Conservation (phyloP, 1,284 basidiomycete species). For the Erythrobasidium hasegawianum region DNA sequence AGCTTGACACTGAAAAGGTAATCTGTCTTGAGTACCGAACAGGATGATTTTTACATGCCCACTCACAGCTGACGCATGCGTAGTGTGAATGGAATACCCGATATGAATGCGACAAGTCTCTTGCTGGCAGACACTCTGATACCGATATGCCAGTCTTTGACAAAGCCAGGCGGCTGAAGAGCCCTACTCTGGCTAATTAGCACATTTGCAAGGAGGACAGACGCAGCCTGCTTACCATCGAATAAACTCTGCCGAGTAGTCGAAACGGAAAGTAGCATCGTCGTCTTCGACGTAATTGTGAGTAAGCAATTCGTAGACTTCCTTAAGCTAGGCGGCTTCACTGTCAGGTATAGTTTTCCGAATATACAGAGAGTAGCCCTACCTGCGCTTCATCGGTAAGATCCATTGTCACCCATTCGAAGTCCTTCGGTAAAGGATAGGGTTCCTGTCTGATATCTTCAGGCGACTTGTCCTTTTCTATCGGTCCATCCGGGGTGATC, state of each 20-base stretch:
- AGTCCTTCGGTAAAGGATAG: slow-evolving; percentile 83
- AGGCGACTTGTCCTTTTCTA: slow-evolving; percentile 73
- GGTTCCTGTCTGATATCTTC: slow-evolving; percentile 82
- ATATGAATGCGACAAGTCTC: slow-evolving; percentile 97
- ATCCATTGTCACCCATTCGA: slow-evolving; percentile 85
- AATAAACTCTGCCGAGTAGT: slow-evolving; percentile 91
- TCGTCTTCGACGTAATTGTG: slow-evolving; percentile 96
- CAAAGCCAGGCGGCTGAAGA: slow-evolving; percentile 86
- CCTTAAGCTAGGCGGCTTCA: slow-evolving; percentile 63
- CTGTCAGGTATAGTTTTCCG: background rate
- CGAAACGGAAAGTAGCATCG: slow-evolving; percentile 91
- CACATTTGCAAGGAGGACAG: background rate
- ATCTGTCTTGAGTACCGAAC: background rate
- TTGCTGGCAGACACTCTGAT: slow-evolving; percentile 84
- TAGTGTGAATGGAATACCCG: slow-evolving; percentile 82
- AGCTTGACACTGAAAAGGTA: slow-evolving; percentile 58
- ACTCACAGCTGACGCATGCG: slow-evolving; percentile 71
- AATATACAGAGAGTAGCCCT: slow-evolving; percentile 38
- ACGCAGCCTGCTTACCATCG: slow-evolving; percentile 63
- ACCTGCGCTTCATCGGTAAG: slow-evolving; percentile 72
- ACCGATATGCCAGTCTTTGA: slow-evolving; percentile 91
- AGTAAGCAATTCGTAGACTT: slow-evolving; percentile 87
- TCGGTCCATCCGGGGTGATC: slow-evolving; percentile 73
- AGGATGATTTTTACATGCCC: slow-evolving; percentile 19
- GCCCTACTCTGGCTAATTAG: slow-evolving; percentile 60